Conservation (phyloP, 108 stramenopile species). For the Cyclotella cryptica region DNA sequence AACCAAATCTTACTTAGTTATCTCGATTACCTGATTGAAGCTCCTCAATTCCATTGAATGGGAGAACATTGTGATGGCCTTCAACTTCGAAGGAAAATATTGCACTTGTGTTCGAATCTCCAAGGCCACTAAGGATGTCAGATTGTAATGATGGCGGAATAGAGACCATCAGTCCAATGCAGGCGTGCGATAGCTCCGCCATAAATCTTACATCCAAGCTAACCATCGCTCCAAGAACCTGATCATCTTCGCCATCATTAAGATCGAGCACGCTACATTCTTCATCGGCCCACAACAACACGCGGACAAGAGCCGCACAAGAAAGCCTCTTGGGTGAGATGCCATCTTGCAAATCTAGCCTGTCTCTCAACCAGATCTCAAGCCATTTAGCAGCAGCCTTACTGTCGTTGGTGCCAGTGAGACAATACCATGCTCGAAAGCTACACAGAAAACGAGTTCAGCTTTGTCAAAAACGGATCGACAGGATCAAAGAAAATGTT, state of each 20-base stretch:
- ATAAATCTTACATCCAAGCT: conserved; percentile 64
- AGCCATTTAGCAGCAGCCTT: conserved; percentile 57
- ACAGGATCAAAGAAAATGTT: too few relatives aligned
- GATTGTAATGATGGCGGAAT: conserved; percentile 65
- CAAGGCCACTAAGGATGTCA: conserved; percentile 42
- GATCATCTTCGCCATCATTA: conserved; percentile 33
- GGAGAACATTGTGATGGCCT: conserved; percentile 5
- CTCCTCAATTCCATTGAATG: background rate
- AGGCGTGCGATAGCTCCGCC: conserved; percentile 67
- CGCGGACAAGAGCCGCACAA: conserved; percentile 75
- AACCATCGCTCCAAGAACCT: conserved; percentile 52
- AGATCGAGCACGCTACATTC: conserved; percentile 34
- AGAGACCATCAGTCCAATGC: conserved; percentile 76
- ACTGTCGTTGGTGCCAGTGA: conserved; percentile 49
- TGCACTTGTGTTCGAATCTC: conserved; percentile 21
- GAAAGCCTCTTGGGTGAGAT: conserved; percentile 63
- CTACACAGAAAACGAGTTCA: conserved; percentile 1
- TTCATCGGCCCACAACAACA: conserved; percentile 70
- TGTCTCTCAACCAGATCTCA: conserved; percentile 45
- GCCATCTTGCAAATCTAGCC: conserved; percentile 37
- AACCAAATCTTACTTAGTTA: background rate
- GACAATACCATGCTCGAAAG: conserved; percentile 73
- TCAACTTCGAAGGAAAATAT: conserved; percentile 34
- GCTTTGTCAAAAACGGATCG: too few relatives aligned
- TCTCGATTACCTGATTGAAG: background rate